Conservation (phyloP, 2,329 filamentous ascomycete species). For the Metarhizium sp. region DNA sequence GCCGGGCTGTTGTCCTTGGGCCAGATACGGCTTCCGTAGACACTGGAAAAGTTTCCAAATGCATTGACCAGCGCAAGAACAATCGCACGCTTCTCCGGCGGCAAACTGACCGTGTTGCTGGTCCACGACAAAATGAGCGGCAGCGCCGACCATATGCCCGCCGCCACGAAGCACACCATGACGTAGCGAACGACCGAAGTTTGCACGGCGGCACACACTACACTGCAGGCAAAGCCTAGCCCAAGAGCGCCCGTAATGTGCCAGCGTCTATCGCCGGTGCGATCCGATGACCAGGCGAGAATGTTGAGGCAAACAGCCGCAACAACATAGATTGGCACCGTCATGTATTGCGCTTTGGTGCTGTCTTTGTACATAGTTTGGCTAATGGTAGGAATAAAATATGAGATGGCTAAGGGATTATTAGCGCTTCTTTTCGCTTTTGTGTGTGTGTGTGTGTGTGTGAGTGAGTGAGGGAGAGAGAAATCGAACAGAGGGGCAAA, state of each 20-base stretch:
- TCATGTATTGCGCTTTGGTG: constrained; percentile 37
- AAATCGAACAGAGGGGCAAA: background rate
- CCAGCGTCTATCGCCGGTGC: constrained; percentile 13
- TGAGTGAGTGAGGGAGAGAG: background rate
- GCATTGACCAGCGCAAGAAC: constrained; percentile 22
- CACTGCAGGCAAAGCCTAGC: constrained; percentile 11
- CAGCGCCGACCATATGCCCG: constrained; percentile 5
- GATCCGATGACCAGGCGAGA: constrained; percentile 14
- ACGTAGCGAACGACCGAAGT: constrained; percentile 16
- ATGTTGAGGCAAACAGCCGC: constrained; percentile 11
- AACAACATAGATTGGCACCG: constrained; percentile 15
- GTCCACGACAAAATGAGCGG: constrained; percentile 17
- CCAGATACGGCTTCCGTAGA: constrained; percentile 21
- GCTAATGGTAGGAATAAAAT: constrained; percentile 44
- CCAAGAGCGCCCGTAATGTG: constrained; percentile 11
- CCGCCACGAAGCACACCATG: constrained; percentile 11
- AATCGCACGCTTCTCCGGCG: constrained; percentile 21
- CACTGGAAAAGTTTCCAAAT: constrained; percentile 21
- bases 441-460: background rate
- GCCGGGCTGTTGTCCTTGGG: constrained; percentile 15
- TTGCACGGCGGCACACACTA: constrained; percentile 13
- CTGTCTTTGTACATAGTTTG: constrained; percentile 35
- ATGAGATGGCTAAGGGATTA: constrained; percentile 28
- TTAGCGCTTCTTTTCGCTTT: background rate
- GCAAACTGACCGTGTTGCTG: constrained; percentile 15